phyloP scores from a whole-genome alignment of 345 rosid species.

The Gossypium bickii region DNA sequence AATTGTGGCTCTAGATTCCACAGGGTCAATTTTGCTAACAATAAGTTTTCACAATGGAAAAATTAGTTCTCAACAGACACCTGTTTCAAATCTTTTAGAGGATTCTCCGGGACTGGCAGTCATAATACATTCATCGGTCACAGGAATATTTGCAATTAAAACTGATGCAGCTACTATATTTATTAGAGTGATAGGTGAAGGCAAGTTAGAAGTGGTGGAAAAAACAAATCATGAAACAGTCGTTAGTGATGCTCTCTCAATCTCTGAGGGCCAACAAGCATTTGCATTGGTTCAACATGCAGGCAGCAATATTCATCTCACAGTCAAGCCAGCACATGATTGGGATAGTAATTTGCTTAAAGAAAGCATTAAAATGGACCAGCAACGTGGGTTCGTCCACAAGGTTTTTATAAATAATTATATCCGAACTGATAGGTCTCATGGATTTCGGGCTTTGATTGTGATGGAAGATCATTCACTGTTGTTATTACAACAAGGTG shows the following conservation, averaged over 20 bases:
- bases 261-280: slow-evolving; percentile 60
- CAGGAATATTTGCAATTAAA: slow-evolving; percentile 58
- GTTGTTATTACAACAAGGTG: slow-evolving; percentile 85
- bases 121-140: slow-evolving; percentile 50
- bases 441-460: slow-evolving; percentile 91
- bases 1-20: slow-evolving; percentile 65
- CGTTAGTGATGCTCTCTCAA: slow-evolving; percentile 68
- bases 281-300: slow-evolving; percentile 68
- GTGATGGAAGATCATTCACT: slow-evolving; percentile 99
- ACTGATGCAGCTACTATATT: slow-evolving; percentile 36
- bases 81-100: slow-evolving; percentile 49
- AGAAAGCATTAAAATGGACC: slow-evolving; percentile 70
- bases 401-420: slow-evolving; percentile 92
- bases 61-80: slow-evolving; percentile 51
- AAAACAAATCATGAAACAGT: slow-evolving; percentile 52
- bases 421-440: slow-evolving; percentile 79
- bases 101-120: slow-evolving; percentile 44
- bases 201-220: slow-evolving; percentile 64
- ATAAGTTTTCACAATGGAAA: slow-evolving; percentile 49
- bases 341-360: slow-evolving; percentile 66
- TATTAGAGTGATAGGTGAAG: slow-evolving; percentile 50
- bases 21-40: slow-evolving; percentile 51
- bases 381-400: slow-evolving; percentile 65
- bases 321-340: slow-evolving; percentile 57
- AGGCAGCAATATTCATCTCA: slow-evolving; percentile 53